phyloP scores from a whole-genome alignment of 495 filamentous ascomycete genomes.

The Talaromyces proteolyticus region DNA sequence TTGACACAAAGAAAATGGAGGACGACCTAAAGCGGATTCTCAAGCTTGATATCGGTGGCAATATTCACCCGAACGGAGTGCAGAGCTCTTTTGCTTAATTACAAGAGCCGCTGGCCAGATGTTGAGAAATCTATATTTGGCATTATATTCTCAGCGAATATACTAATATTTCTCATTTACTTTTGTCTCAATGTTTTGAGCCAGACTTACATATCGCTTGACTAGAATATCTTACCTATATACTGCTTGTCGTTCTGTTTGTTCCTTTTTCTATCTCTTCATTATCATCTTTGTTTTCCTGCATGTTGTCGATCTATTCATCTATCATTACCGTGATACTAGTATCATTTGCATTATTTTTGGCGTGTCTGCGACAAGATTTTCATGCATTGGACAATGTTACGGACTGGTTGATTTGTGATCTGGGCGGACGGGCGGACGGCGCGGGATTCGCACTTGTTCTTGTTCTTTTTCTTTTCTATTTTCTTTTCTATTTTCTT shows the following conservation, averaged over 20 bases:
- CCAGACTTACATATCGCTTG: not conserved
- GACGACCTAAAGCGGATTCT: slow-evolving; percentile 49
- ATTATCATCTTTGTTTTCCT: slow-evolving; percentile 4
- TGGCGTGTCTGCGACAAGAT: slow-evolving; percentile 1
- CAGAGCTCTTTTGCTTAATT: slow-evolving; percentile 34
- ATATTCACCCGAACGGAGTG: slow-evolving; percentile 23
- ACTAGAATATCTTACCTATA: too few relatives aligned
- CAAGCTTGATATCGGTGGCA: slow-evolving; percentile 35
- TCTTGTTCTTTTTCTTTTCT: slow-evolving; percentile 7
- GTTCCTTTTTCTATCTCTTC: slow-evolving; percentile 3
- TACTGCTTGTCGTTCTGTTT: too few relatives aligned
- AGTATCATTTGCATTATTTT: too few relatives aligned
- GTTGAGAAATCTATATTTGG: too few relatives aligned
- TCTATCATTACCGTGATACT: too few relatives aligned
- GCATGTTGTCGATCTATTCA: too few relatives aligned
- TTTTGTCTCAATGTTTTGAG: not conserved
- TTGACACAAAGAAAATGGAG: slow-evolving; percentile 44
- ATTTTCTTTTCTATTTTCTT: slow-evolving; percentile 1
- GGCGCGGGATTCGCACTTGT: too few relatives aligned
- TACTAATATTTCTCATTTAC: not conserved
- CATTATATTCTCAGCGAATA: too few relatives aligned
- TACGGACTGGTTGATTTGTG: not conserved
- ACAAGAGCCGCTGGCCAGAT: not conserved
- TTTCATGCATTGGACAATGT: slow-evolving; percentile 1
- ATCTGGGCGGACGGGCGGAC: too few relatives aligned